phyloP scores from a whole-genome alignment of 176 grass and related monocot genomes.

The Puccinellia tenuiflora region DNA sequence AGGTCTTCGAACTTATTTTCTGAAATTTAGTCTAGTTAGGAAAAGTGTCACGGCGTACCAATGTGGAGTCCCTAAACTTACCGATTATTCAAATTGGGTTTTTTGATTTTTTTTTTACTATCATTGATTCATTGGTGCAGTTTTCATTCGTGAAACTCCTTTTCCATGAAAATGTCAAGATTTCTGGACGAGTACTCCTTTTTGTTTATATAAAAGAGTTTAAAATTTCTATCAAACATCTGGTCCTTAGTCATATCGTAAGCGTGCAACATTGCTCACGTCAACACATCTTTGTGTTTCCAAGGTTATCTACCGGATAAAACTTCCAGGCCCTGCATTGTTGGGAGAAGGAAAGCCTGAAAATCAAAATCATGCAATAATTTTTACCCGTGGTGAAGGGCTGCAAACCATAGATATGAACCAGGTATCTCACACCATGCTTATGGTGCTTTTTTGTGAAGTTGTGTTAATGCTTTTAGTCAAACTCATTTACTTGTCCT shows the following conservation, averaged over 20 bases:
- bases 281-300: conserved; percentile 25
- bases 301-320: conserved; percentile 92
- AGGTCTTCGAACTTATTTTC: not conserved
- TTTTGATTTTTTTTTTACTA: not conserved
- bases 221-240: not conserved
- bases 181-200: not conserved
- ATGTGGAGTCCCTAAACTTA: not conserved
- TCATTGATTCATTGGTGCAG: not conserved
- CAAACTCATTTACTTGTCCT: conserved; percentile 24
- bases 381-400: conserved; percentile 94
- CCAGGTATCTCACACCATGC: conserved; percentile 53
- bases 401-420: conserved; percentile 98
- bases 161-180: not conserved
- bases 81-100: not conserved
- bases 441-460: conserved; percentile 18
- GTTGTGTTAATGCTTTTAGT: conserved; percentile 5
- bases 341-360: conserved; percentile 96
- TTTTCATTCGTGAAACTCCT: not conserved
- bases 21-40: not conserved
- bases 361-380: conserved; percentile 98
- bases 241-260: too few relatives aligned
- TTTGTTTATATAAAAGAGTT: not conserved
- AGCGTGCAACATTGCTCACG: not conserved
- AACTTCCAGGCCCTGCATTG: conserved; percentile 80
- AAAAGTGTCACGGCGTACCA: not conserved